These are phyloP conservation scores for Kernera saxatilis DNA, from an alignment of 345 rosid genomes.

Conservation along the genomic window DNA sequence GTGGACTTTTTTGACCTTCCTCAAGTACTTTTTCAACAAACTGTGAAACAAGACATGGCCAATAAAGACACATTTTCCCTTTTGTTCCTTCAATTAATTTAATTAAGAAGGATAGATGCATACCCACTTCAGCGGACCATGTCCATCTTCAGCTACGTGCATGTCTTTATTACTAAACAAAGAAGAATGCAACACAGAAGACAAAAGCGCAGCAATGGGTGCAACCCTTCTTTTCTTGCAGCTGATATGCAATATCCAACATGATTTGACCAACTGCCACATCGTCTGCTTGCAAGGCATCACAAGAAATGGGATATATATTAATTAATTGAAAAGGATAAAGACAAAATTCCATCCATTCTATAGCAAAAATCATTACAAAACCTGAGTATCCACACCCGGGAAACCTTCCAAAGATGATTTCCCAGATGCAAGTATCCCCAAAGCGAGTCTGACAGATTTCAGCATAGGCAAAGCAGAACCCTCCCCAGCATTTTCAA, in stretches of 20 bases:
- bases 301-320: neutral
- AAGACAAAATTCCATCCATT: neutral
- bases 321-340: neutral
- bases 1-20: conserved; percentile 94
- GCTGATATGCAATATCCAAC: conserved; percentile 87
- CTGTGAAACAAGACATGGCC: conserved; percentile 34
- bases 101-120: conserved; percentile 19
- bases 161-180: conserved; percentile 56
- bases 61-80: neutral
- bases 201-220: conserved; percentile 83
- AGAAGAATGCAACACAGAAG: conserved; percentile 76
- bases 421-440: conserved; percentile 51
- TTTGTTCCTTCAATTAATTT: neutral
- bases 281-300: conserved; percentile 53
- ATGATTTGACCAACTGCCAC: conserved; percentile 81
- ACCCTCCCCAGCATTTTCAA: conserved; percentile 94
- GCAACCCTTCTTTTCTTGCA: conserved; percentile 91
- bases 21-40: conserved; percentile 74
- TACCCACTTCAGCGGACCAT: conserved; percentile 95
- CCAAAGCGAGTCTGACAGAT: conserved; percentile 64
- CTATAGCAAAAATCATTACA: neutral
- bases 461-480: conserved; percentile 84
- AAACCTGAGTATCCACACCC: conserved; percentile 68
- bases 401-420: conserved; percentile 43
- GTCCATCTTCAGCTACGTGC: conserved; percentile 51